Conservation (phyloP, 148 eudicot genomes). For the Mesembryanthemum crystallinum region DNA sequence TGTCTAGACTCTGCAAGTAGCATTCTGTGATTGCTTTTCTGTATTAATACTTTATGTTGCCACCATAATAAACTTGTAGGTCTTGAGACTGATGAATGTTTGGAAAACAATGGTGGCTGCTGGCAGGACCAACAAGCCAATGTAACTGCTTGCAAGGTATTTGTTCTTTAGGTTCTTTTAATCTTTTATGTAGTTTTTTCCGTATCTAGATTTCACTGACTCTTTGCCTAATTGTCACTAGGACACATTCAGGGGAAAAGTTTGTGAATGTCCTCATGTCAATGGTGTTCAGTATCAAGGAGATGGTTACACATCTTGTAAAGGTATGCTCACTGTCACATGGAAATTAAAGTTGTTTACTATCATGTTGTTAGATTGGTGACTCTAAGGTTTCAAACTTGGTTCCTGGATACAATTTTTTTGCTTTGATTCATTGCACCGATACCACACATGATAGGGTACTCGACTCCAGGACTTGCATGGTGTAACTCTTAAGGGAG, state of each 20-base stretch:
- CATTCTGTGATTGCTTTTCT: neutral
- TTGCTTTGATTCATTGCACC: too few species aligned
- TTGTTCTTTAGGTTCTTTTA: neutral
- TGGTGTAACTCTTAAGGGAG: too few species aligned
- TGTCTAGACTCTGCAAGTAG: neutral
- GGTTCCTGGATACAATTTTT: too few species aligned
- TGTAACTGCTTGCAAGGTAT: constrained; percentile 82
- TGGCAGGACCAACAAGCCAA: constrained; percentile 60
- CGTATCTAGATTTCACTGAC: neutral
- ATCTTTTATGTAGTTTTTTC: neutral
- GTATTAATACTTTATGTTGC: neutral
- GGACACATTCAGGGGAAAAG: constrained; percentile 94
- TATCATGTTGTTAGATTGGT: too few species aligned
- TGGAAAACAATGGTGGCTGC: constrained; percentile 87
- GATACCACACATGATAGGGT: too few species aligned
- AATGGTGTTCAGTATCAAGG: constrained; percentile 82
- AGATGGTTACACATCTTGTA: constrained; percentile 79
- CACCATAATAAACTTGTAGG: constrained; percentile 33
- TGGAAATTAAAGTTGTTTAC: neutral
- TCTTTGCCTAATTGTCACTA: constrained; percentile 18
- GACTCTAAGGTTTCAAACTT: too few species aligned
- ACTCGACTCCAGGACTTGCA: too few species aligned
- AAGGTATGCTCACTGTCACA: constrained; percentile 41
- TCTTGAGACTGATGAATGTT: constrained; percentile 88
- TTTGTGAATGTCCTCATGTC: constrained; percentile 80